phyloP scores from a whole-genome alignment of 164 flowering plant genomes.

The Akebia trifoliata region DNA sequence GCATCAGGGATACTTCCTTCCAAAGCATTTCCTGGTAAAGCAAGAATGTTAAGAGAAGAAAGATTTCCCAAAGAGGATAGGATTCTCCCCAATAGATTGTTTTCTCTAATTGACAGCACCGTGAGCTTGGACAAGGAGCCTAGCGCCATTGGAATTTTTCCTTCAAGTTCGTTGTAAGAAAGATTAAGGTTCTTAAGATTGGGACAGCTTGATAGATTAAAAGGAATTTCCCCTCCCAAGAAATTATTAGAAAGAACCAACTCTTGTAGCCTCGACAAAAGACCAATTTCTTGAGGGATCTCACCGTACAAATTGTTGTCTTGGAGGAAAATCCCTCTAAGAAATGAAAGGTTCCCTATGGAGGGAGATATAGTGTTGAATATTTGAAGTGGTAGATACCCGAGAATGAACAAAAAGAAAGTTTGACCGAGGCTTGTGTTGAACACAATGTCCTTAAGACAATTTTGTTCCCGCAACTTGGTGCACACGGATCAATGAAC shows the following conservation, averaged over 20 bases:
- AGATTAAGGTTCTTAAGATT: background rate
- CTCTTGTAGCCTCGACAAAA: background rate
- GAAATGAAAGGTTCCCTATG: constrained; percentile 16
- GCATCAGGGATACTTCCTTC: constrained; percentile 5
- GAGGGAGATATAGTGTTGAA: background rate
- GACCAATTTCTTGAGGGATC: constrained; percentile 16
- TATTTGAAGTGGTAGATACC: too few relatives aligned
- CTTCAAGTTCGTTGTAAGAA: background rate
- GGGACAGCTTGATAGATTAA: constrained; percentile 3
- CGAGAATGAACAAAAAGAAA: too few relatives aligned
- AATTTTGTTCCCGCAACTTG: too few relatives aligned
- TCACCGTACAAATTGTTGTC: constrained; percentile 7
- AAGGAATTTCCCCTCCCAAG: constrained; percentile 2
- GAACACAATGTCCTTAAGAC: too few relatives aligned
- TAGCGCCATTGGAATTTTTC: constrained; percentile 3
- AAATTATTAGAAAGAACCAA: background rate
- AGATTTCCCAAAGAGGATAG: constrained; percentile 12
- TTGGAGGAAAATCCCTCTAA: background rate
- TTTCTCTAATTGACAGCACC: background rate
- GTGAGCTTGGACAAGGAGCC: background rate
- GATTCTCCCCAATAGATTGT: background rate
- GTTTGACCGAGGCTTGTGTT: too few relatives aligned
- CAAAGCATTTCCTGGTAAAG: background rate
- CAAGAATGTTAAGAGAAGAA: background rate
- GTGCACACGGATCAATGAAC: too few relatives aligned